Base-by-base conservation (phyloP, 768 basidiomycete species). In the Mycena metata region DNA sequence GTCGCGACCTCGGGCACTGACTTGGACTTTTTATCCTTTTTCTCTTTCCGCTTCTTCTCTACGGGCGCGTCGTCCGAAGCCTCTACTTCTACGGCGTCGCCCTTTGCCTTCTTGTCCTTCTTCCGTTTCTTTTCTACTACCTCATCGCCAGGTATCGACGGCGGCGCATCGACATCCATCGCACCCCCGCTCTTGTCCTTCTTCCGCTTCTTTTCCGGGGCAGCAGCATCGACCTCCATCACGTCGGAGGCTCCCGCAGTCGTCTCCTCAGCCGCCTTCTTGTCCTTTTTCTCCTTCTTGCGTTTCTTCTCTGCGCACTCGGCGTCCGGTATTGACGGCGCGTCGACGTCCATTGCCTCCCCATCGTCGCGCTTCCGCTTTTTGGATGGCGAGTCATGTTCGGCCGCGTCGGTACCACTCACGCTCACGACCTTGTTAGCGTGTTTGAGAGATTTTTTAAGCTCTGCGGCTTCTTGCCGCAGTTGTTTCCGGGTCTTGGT, bases 241-340 rank as follows among this genome's bases (percentile, higher is more conserved):
- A 35, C 23, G 21, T 52, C 47, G 24, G 16, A 7, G 23, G 46
- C 61, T 54, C 49, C 19, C 36, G 41, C 65, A 19, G 43, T 39
- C 16, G 49, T 2, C 63, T 66, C 60, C 36, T 65, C 54, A 16
- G 50, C 19, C 23, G 26, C 59, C 45, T 71, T 56, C 59, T 76
- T 70, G 26, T 79, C 74, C 68, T 79, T 78, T 72, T 81, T 79
- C 59, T 74, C 77, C 58, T 76, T 77, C 70, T 78, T 77, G 52
- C 71, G 66, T 60, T 77, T 77, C 74, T 78, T 75, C 41, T 67
- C 58, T 4, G 33, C 39, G 67, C 71, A 19, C 58, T 69, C 41
- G 21, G 62, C 65, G 35, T 69, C 73, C 17, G 49, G 67, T 19
- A 66, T 67, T 12, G 36, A 60, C 30, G 58, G 43, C 39, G 42